Base-by-base conservation (phyloP, 345 rosid species). In the Crucihimalaya himalaica region DNA sequence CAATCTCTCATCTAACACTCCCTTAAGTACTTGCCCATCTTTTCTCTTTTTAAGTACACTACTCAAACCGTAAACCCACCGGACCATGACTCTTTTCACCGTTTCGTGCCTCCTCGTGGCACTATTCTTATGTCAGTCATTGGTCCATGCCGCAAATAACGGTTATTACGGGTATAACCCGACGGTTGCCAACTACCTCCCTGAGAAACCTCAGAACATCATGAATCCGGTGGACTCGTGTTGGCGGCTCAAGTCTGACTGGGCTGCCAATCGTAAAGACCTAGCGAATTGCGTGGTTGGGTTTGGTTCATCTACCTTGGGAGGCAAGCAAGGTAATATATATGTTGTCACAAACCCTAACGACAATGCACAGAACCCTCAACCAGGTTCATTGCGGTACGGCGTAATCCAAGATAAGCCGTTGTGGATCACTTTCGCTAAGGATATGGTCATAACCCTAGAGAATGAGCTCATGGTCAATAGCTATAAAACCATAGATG, bases 401-500 rank as follows among this genome's bases (percentile, higher is more conserved):
- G 97, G 75, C 32, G 93, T 78, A 78, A 87, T 12, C 87, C 86
- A 2, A 74, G 62, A 18, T 82, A 87, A 77, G 56, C 90, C 98
- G 3, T 74, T 91, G 11, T 91, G 98, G 97, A 89, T 91, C 64
- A 75, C 76, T 72, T 94, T 94, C 56, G 84, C 83, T n/a, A 84
- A 79, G 74, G 88, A 87, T 73, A 94, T 91, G 98, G 84, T 84
- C 14, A 83, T 94, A 52, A 78, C 61, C 27, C 72, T 91, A 12
- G 81, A 89, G 72, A 88, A 94, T 63, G 97, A 94, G 84, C 96
- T 94, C 8, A 85, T 94, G 23, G 53, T 94, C 81, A 89, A 85
- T 78, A 94, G 95, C 76, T 84, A 72, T 53, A 94, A 94, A 82
- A 91, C 97, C 5, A 91, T 91, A 6, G 96, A 94, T 70, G 97